Conservation (phyloP, 495 filamentous ascomycete genomes). For the Hypoxylon perforatum region DNA sequence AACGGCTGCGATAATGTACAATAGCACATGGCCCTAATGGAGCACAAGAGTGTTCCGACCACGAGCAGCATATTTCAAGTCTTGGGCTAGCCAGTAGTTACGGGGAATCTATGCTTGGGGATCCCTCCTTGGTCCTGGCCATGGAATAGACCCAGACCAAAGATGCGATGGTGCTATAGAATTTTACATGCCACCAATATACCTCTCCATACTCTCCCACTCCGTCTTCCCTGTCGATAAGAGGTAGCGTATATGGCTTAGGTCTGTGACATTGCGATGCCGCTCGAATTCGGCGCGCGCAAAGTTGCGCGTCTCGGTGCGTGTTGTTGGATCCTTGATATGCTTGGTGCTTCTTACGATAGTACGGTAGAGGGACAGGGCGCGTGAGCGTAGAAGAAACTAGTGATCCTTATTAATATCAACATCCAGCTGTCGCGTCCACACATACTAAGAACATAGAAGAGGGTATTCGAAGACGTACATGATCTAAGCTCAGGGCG, state of each 20-base stretch:
- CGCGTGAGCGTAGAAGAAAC: slow-evolving; percentile 69
- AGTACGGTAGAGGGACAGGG: slow-evolving; percentile 67
- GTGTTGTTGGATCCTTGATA: slow-evolving; percentile 63
- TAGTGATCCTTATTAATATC: slow-evolving; percentile 43
- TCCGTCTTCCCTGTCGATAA: slow-evolving; percentile 68
- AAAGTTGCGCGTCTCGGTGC: slow-evolving; percentile 74
- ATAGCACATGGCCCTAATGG: slow-evolving; percentile 3
- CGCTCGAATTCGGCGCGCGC: slow-evolving; percentile 82
- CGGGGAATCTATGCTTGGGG: background rate
- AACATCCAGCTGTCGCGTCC: background rate
- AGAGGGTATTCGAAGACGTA: slow-evolving; percentile 39
- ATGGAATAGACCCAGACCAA: slow-evolving; percentile 12
- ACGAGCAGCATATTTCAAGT: background rate
- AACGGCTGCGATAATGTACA: slow-evolving; percentile 5
- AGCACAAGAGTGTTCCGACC: background rate
- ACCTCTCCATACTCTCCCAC: slow-evolving; percentile 69
- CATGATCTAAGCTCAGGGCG: slow-evolving; percentile 63
- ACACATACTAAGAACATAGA: slow-evolving; percentile 21
- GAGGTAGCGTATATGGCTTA: slow-evolving; percentile 67
- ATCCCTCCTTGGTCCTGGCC: background rate
- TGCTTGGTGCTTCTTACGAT: slow-evolving; percentile 62
- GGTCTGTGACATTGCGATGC: slow-evolving; percentile 74
- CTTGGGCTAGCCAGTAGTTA: background rate
- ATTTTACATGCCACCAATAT: slow-evolving; percentile 63
- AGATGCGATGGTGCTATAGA: slow-evolving; percentile 5